Percentiles rank a stretch among this genome's conserved stretches.
phyloP scores from a whole-genome alignment of 2,329 filamentous ascomycete species.

The Bipolaris victoriae region DNA sequence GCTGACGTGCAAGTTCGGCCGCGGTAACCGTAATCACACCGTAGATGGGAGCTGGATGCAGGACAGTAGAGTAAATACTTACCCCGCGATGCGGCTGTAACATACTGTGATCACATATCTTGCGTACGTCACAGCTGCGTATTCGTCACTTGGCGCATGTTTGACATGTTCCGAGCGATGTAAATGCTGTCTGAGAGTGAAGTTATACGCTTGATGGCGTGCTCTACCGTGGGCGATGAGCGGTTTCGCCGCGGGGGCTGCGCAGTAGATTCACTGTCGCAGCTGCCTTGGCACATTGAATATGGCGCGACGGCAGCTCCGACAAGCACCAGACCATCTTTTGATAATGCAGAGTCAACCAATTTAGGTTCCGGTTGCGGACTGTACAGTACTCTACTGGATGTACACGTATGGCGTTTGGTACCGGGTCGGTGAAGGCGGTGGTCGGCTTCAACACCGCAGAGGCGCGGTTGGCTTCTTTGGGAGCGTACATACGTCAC shows the following conservation, averaged over 20 bases:
- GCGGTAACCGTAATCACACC: not conserved
- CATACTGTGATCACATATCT: conserved; percentile 8
- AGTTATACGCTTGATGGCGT: not conserved
- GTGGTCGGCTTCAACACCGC: conserved; percentile 20
- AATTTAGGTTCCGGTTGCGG: not conserved
- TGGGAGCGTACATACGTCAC: conserved; percentile 11
- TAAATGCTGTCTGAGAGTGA: not conserved
- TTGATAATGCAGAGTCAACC: not conserved
- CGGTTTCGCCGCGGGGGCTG: not conserved
- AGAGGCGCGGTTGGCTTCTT: conserved; percentile 14
- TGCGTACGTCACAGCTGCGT: not conserved
- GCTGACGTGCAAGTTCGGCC: not conserved
- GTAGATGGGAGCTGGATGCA: not conserved
- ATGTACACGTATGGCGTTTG: not conserved
- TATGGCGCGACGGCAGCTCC: not conserved
- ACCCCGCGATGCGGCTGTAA: conserved; percentile 20
- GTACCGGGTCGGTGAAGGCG: conserved; percentile 8
- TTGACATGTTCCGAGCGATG: not conserved
- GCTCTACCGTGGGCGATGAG: not conserved
- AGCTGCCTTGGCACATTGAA: not conserved
- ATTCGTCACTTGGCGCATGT: not conserved
- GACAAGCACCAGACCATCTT: not conserved
- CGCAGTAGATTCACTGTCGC: not conserved
- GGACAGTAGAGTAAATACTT: conserved; percentile 5
- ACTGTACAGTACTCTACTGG: not conserved